Base-by-base conservation (phyloP, 83 land plant species). In the Picea abies region DNA sequence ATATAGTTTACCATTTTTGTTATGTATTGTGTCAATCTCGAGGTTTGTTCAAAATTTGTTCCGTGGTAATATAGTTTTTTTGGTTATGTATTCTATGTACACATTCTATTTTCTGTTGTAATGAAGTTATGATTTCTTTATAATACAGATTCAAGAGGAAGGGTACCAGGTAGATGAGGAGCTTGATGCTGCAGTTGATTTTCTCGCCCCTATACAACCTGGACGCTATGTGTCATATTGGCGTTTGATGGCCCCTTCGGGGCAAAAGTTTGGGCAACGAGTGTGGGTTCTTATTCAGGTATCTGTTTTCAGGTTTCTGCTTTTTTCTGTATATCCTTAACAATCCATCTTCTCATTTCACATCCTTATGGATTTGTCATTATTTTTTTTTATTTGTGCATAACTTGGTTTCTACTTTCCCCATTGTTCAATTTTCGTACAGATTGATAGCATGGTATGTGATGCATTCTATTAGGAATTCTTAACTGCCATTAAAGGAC, bases 281-380 rank as follows among this genome's bases (percentile, higher is more conserved):
- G 89, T 93, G 60, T 93, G 96, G 96, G 94, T 91, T 63, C 85
- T 88, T 20, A 91, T 93, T 39, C 89, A 93, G 89, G 95, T 93
- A 29, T 44, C 68, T 70, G 17, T 35, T 6, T 70, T 70, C 35
- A 68, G 72, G 41, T 12, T 68, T 19, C 23, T 63, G 16, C 35
- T 15, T 29, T 29, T 32, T 11, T 67, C 6, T 16, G 72, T 26
- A 68, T 35, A 32, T 15, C 16, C 15, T 63, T 20, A 19, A 63
- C 22, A 4, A 63, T 63, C 3, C 14, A 11, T 23, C 29, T 23
- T 64, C 25, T 8, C 29, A 64, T n/a, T 56, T 69, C 0, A 37
- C 35, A 41, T 69, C 20, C 2, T 35, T 12, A 10, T 37, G 73
- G 44, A 35, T 4, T 70, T 70, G 22, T 70, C 67, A 35, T 19